Conservation (phyloP, 2,329 filamentous ascomycete genomes). For the Coniochaeta hoffmannii region DNA sequence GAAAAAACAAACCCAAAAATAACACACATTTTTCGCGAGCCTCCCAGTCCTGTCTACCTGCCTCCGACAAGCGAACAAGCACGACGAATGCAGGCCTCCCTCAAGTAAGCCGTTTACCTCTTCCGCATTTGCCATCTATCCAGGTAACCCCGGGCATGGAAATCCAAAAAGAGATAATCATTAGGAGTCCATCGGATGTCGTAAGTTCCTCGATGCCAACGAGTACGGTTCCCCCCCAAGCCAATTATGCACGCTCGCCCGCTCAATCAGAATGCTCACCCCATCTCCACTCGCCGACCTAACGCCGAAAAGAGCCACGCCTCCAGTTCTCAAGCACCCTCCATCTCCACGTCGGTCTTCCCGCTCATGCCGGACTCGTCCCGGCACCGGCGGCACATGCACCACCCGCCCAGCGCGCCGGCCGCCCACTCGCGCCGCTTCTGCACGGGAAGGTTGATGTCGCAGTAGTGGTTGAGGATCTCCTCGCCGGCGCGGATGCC, state of each 20-base stretch:
- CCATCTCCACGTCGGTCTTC: constrained; percentile 8
- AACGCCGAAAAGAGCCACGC: background rate
- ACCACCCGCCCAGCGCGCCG: constrained; percentile 82
- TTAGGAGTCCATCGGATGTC: background rate
- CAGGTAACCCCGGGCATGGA: background rate
- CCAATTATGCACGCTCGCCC: background rate
- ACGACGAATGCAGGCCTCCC: background rate
- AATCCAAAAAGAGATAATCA: background rate
- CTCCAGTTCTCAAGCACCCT: background rate
- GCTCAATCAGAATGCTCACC: background rate
- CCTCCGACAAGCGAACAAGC: background rate
- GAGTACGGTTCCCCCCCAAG: background rate
- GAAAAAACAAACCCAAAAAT: background rate
- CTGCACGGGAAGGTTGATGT: constrained; percentile 68
- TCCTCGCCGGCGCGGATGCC: constrained; percentile 76
- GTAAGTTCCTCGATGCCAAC: background rate
- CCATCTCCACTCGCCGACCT: background rate
- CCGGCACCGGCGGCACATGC: constrained; percentile 76
- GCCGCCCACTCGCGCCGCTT: constrained; percentile 82
- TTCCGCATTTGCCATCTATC: background rate
- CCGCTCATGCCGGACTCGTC: constrained; percentile 50
- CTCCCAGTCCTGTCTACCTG: background rate
- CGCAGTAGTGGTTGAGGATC: constrained; percentile 91
- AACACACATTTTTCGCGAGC: background rate
- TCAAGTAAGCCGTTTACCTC: background rate